These are phyloP conservation scores for Solanum ahanhuiri DNA, from an alignment of 257 asterid species.

Conservation along the genomic window DNA sequence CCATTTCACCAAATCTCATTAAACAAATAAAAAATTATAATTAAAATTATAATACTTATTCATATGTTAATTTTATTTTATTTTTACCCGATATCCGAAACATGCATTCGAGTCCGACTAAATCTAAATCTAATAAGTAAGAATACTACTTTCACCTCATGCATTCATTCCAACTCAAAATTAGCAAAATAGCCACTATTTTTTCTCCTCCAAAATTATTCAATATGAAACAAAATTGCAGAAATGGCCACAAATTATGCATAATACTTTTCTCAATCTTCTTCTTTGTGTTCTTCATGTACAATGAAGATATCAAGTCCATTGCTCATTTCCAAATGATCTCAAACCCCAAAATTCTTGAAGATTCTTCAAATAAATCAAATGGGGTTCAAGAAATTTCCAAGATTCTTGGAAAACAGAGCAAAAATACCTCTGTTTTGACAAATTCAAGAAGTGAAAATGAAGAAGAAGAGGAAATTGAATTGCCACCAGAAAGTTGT, in stretches of 20 bases:
- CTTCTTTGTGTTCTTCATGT: constrained; percentile 61
- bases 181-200: constrained; percentile 13
- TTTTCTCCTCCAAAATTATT: constrained; percentile 11
- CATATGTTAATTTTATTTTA: neutral
- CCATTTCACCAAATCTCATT: too few species aligned
- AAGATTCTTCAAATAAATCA: constrained; percentile 5
- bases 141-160: constrained; percentile 12
- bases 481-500: constrained; percentile 50
- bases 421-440: constrained; percentile 12
- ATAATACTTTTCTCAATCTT: constrained; percentile 45
- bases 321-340: constrained; percentile 54
- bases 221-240: constrained; percentile 43
- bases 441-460: constrained; percentile 34
- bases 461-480: constrained; percentile 12
- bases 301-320: constrained; percentile 66
- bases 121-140: neutral
- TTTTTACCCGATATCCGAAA: too few species aligned
- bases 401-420: neutral
- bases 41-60: neutral
- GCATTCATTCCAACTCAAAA: constrained; percentile 42
- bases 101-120: too few species aligned
- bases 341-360: constrained; percentile 25
- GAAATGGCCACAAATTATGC: constrained; percentile 25
- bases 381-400: constrained; percentile 3
- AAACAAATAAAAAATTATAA: too few species aligned